Conservation (phyloP, 1,139 yeast species). For the Candida pseudoviswanathii region DNA sequence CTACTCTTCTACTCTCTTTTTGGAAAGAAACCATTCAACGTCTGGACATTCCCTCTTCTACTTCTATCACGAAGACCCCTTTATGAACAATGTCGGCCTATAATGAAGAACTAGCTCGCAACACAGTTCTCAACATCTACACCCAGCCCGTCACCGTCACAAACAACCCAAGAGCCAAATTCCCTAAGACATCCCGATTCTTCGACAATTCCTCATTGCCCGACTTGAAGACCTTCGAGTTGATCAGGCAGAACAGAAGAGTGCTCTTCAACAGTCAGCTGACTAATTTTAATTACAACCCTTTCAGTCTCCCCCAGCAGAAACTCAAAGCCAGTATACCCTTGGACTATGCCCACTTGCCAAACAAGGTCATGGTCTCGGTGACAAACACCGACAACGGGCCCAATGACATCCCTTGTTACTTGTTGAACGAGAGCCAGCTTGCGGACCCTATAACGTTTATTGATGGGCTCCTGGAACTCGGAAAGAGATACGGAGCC, state of each 20-base stretch:
- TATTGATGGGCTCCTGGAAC: constrained; percentile 45
- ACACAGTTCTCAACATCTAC: not conserved
- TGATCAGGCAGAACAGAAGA: constrained; percentile 21
- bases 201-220: constrained; percentile 31
- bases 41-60: not conserved
- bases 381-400: constrained; percentile 6
- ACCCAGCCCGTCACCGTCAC: not conserved
- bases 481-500: constrained; percentile 67
- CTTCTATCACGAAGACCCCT: not conserved
- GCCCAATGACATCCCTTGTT: constrained; percentile 46
- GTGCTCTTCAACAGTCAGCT: constrained; percentile 29
- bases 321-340: constrained; percentile 43
- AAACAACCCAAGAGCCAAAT: constrained; percentile 17
- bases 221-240: constrained; percentile 27
- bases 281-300: constrained; percentile 41
- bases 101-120: constrained; percentile 2
- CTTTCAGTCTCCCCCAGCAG: constrained; percentile 46
- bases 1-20: no score
- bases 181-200: constrained; percentile 41
- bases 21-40: no score
- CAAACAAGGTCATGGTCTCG: constrained; percentile 24
- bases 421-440: constrained; percentile 45
- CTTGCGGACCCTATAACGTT: constrained; percentile 50
- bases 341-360: constrained; percentile 35
- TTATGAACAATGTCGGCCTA: not conserved